A percentile compares a stretch with the other conserved stretches of the same genome.
Evolutionary conservation across 2,329 filamentous ascomycete genomes (phyloP).

Genomic region (Pezizomycotina sp.): DNA sequence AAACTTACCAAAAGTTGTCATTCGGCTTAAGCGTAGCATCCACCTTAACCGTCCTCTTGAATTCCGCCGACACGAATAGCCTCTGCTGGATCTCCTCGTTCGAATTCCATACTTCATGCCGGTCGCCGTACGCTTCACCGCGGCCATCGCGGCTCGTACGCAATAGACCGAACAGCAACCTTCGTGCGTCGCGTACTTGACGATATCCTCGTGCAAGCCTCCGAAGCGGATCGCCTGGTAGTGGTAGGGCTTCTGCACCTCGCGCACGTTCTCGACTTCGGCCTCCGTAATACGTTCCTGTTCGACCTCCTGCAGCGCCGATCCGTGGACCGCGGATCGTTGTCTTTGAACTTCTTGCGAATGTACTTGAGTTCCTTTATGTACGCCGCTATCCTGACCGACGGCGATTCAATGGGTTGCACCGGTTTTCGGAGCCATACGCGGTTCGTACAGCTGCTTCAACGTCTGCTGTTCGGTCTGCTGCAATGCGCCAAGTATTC

Average conservation of each 20-base stretch:
- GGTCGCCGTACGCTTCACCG: constrained; percentile 30
- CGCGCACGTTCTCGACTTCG: constrained; percentile 41
- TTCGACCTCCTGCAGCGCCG: constrained; percentile 43
- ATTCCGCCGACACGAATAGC: constrained; percentile 35
- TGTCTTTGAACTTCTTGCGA: constrained; percentile 31
- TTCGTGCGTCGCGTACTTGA: constrained; percentile 35
- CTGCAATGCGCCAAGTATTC: constrained; percentile 34
- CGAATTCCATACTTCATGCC: constrained; percentile 28
- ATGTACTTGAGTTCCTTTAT: constrained; percentile 29
- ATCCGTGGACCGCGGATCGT: constrained; percentile 32
- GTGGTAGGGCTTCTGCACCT: constrained; percentile 35
- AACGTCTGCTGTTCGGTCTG: constrained; percentile 42
- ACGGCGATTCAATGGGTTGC: constrained; percentile 21
- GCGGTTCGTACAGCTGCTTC: constrained; percentile 40
- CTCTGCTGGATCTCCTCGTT: constrained; percentile 22
- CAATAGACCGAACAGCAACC: constrained; percentile 28
- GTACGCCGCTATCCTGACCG: constrained; percentile 26
- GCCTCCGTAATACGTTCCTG: constrained; percentile 44
- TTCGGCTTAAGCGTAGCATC: constrained; percentile 27
- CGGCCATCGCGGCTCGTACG: constrained; percentile 32
- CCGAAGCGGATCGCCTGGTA: constrained; percentile 32
- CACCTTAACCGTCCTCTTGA: constrained; percentile 33
- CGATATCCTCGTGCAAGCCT: constrained; percentile 35
- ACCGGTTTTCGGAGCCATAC: constrained; percentile 19
- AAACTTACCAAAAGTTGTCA: constrained; percentile 31